phyloP scores from a whole-genome alignment of 192 early-diverging fungal genomes.

The Mortierella claussenii region DNA sequence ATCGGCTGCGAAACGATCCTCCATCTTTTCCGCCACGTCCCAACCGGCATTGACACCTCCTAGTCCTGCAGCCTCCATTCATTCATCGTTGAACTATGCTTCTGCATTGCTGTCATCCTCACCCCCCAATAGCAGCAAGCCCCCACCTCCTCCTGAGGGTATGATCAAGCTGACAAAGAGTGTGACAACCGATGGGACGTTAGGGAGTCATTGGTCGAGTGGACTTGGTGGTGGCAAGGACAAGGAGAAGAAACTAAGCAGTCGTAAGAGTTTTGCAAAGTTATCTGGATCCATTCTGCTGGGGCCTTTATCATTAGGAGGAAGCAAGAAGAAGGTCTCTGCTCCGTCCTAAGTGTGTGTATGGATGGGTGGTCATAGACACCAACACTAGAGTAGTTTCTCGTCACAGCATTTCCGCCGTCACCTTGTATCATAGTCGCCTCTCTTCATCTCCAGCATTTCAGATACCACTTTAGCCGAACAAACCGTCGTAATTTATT shows the following conservation, averaged over 20 bases:
- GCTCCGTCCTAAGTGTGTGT: too few species aligned
- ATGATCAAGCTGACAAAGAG: conserved; percentile 29
- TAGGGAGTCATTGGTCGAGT: background rate
- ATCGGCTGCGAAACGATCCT: conserved; percentile 18
- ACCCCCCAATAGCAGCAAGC: background rate
- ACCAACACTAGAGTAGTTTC: too few species aligned
- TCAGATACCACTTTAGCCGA: too few species aligned
- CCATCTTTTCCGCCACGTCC: background rate
- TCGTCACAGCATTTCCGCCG: too few species aligned
- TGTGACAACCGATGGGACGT: conserved; percentile 31
- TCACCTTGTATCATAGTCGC: too few species aligned
- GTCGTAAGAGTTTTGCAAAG: background rate
- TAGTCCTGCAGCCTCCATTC: conserved; percentile 15
- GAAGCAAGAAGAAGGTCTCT: too few species aligned
- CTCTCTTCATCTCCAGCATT: too few species aligned
- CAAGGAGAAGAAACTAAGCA: background rate
- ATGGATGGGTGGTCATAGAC: too few species aligned
- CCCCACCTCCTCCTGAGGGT: conserved; percentile 26
- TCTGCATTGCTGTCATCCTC: conserved; percentile 18
- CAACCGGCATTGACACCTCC: conserved; percentile 5
- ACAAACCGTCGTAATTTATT: too few species aligned
- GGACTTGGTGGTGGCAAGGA: conserved; percentile 4
- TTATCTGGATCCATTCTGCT: background rate
- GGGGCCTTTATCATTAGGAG: too few species aligned
- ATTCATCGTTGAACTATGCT: conserved; percentile 27